Evolutionary conservation across 1,139 yeast species (phyloP), one percentile per base, ranked within the genome.

Genomic region (Yarrowia galli): DNA sequence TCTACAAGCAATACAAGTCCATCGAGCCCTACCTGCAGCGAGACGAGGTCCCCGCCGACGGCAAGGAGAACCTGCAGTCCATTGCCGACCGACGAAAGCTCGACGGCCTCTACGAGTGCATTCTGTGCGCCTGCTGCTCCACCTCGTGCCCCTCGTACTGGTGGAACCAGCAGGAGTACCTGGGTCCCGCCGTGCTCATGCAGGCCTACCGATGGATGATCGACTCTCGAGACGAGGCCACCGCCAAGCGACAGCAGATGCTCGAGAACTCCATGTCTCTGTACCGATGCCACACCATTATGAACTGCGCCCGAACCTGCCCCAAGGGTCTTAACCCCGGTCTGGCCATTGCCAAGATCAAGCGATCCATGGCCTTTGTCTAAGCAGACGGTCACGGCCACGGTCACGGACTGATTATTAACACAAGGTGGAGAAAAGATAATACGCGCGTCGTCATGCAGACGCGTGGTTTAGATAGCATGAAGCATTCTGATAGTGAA

Each of bases 321-420:
- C 99, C 99, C 75, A 95, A 95, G 87, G 98, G 98, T 72, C 87
- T 96, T 83, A 96, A 96, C 83, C 99, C 99, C 67, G 99, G 98
- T 82, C 84, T 80, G 76, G 99, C 99, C 71, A 96, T 95, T 81
- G 98, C 99, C 72, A 93, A 92, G 82, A 92, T 95, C 81, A 95
- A 96, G 86, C 93, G 92, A 84, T 88, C 88, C 78, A 87, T 95
- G 85, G 96, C 98, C 69, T 85, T 89, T 9, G 51, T 58, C 9
- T 58, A 58, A 28, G 42, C 12, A 32, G 15, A n/a, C n/a, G n/a
- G n/a, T n/a, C n/a, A n/a, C n/a, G n/a, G n/a, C n/a, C n/a, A n/a
- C 2, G 28, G 15, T 10, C 1, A 46, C 7, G 35, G 35, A 46
- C 32, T 22, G 48, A 43, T 43, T 43, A 43, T 43, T 43, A 43